Percentiles rank a stretch among this genome's conserved stretches.
These are phyloP conservation scores for Brassica hybrid DNA, from an alignment of 441 rosid species.

Conservation along the genomic window DNA sequence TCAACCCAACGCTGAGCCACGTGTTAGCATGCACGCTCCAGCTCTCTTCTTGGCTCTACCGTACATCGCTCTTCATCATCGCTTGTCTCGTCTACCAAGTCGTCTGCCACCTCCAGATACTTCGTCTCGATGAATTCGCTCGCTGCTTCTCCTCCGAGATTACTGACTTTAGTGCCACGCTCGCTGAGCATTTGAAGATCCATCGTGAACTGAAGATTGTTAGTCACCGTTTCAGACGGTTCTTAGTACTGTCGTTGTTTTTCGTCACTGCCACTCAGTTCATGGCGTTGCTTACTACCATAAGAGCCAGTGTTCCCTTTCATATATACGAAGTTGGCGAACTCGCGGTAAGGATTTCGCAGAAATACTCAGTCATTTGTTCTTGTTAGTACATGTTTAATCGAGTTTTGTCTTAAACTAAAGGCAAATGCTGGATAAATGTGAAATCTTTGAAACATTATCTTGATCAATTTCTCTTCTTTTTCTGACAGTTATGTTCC, in stretches of 20 bases:
- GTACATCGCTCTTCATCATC: conserved; percentile 68
- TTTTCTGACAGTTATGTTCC: conserved; percentile 65
- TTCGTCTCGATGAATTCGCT: conserved; percentile 77
- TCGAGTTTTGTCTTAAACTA: too few relatives aligned
- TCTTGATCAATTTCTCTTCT: too few relatives aligned
- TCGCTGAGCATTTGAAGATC: conserved; percentile 69
- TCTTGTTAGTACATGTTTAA: too few relatives aligned
- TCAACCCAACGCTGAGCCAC: conserved; percentile 55
- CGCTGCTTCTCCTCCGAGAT: conserved; percentile 65
- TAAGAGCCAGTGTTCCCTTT: conserved; percentile 56
- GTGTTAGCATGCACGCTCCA: conserved; percentile 64
- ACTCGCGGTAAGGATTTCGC: conserved; percentile 77
- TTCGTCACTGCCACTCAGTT: conserved; percentile 84
- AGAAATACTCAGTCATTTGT: too few relatives aligned
- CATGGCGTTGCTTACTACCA: conserved; percentile 60
- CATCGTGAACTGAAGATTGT: conserved; percentile 73
- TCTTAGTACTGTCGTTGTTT: conserved; percentile 61
- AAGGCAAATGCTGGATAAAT: too few relatives aligned
- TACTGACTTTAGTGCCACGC: conserved; percentile 62
- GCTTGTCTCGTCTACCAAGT: conserved; percentile 72
- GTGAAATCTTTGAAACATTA: too few relatives aligned
- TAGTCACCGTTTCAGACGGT: conserved; percentile 79
- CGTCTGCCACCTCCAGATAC: conserved; percentile 71
- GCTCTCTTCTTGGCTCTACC: conserved; percentile 80
- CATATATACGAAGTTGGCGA: conserved; percentile 83